These are phyloP conservation scores for Globisporangium radiosum DNA, from an alignment of 352 stramenopile genomes.

Conservation along the genomic window DNA sequence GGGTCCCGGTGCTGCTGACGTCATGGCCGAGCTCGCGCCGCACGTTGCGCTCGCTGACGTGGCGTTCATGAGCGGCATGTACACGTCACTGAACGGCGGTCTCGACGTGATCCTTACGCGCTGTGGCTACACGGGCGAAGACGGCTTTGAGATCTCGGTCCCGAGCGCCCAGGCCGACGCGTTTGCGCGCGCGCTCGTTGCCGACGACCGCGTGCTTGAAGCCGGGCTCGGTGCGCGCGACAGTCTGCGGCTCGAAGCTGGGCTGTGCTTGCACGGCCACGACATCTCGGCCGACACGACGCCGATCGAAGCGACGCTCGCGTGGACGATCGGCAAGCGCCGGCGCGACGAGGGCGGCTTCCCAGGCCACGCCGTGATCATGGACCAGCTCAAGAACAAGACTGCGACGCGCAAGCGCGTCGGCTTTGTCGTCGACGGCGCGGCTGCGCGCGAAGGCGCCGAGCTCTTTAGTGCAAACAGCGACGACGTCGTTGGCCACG, in stretches of 20 bases:
- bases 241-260: constrained; percentile 96
- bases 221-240: constrained; percentile 94
- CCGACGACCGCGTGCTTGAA: constrained; percentile 82
- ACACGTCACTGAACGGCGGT: constrained; percentile 65
- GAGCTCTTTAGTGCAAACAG: constrained; percentile 87
- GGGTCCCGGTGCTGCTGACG: constrained; percentile 86
- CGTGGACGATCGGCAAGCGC: constrained; percentile 90
- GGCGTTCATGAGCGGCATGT: constrained; percentile 94
- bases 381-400: constrained; percentile 93
- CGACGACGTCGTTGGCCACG: constrained; percentile 63
- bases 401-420: constrained; percentile 91
- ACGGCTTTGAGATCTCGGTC: constrained; percentile 98
- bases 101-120: constrained; percentile 89
- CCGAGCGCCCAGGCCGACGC: constrained; percentile 37
- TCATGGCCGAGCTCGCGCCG: constrained; percentile 80
- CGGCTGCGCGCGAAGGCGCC: constrained; percentile 89
- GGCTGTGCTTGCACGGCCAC: constrained; percentile 98
- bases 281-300: constrained; percentile 95
- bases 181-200: constrained; percentile 54
- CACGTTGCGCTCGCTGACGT: constrained; percentile 89
- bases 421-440: constrained; percentile 94
- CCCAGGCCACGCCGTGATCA: constrained; percentile 92
- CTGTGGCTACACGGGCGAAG: constrained; percentile 99
- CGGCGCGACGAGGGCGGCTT: constrained; percentile 89
- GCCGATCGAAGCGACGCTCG: constrained; percentile 92